Evolutionary conservation across 768 basidiomycete species (phyloP).

Genomic region (Kwoniella dejecticola): DNA sequence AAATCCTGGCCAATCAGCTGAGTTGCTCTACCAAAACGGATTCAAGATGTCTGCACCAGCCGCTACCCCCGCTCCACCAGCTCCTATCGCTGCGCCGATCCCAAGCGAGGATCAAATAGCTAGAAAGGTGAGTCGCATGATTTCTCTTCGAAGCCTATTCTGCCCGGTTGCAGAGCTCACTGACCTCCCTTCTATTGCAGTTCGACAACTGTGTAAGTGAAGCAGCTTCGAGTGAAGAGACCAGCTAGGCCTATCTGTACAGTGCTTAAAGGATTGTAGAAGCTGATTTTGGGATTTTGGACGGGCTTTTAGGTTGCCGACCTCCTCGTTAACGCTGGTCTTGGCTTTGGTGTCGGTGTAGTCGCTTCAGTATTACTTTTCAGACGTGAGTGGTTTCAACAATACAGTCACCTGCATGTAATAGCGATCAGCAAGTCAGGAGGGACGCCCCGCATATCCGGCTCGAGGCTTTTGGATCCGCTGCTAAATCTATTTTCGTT

Average conservation of each 20-base stretch:
- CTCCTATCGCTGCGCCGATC: constrained; percentile 58
- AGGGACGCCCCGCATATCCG: no score
- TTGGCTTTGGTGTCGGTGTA: constrained; percentile 57
- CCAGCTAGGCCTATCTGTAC: background rate
- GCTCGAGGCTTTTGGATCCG: no score
- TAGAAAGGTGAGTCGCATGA: constrained; percentile 70
- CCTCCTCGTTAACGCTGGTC: constrained; percentile 55
- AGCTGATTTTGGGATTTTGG: background rate
- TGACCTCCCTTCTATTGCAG: no score
- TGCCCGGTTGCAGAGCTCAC: no score
- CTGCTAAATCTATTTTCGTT: no score
- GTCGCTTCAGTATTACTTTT: constrained; percentile 56
- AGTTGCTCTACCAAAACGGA: background rate
- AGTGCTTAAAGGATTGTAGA: background rate
- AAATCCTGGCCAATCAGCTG: no score
- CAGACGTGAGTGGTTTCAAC: constrained; percentile 50
- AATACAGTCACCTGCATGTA: no score
- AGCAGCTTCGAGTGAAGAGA: background rate
- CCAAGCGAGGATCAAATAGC: constrained; percentile 88
- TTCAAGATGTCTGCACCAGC: constrained; percentile 38
- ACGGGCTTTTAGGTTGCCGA: constrained; percentile 52
- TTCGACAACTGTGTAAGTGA: constrained; percentile 54
- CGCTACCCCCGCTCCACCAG: constrained; percentile 37
- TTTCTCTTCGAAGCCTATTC: no score
- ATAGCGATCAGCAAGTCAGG: no score